Evolutionary conservation across 2,329 filamentous ascomycete genomes (phyloP).

Genomic region (Claviceps sorghi): DNA sequence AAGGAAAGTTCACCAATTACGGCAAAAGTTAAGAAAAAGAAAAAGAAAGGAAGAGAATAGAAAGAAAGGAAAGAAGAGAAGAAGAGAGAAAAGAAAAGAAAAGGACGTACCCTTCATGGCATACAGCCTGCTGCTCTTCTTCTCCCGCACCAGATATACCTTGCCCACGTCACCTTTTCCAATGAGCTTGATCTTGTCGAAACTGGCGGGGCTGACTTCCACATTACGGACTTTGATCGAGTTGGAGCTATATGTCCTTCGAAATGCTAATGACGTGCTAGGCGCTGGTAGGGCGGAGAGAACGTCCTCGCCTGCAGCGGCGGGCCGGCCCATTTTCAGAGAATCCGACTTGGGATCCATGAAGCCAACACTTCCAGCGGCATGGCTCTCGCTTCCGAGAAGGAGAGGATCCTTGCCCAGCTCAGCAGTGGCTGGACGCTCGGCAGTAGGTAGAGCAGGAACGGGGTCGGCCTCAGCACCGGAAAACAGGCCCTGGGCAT

Average conservation of each 20-base stretch:
- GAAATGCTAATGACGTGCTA: conserved; percentile 60
- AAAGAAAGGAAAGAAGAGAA: too few species aligned
- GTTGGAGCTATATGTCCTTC: conserved; percentile 95
- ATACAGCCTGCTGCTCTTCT: conserved; percentile 90
- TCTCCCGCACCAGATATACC: conserved; percentile 92
- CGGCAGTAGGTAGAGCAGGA: conserved; percentile 32
- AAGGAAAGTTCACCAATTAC: background rate
- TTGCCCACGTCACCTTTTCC: conserved; percentile 98
- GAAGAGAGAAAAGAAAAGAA: too few species aligned
- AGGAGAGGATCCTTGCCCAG: conserved; percentile 67
- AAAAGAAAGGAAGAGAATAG: too few species aligned
- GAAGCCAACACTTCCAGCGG: conserved; percentile 19
- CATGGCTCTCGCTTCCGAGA: conserved; percentile 27
- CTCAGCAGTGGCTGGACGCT: conserved; percentile 72
- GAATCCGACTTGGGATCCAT: conserved; percentile 15
- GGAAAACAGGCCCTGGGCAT: conserved; percentile 81
- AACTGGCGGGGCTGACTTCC: conserved; percentile 86
- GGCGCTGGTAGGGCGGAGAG: conserved; percentile 50
- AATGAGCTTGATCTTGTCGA: conserved; percentile 99
- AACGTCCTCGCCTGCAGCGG: conserved; percentile 31
- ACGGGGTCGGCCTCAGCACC: conserved; percentile 19
- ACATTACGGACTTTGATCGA: conserved; percentile 98
- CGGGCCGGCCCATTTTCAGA: conserved; percentile 21
- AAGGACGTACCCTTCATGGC: conserved; percentile 79
- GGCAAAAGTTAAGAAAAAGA: background rate